Evolutionary conservation across 1,284 basidiomycete genomes (phyloP).

Genomic region (Trametes sp.): DNA sequence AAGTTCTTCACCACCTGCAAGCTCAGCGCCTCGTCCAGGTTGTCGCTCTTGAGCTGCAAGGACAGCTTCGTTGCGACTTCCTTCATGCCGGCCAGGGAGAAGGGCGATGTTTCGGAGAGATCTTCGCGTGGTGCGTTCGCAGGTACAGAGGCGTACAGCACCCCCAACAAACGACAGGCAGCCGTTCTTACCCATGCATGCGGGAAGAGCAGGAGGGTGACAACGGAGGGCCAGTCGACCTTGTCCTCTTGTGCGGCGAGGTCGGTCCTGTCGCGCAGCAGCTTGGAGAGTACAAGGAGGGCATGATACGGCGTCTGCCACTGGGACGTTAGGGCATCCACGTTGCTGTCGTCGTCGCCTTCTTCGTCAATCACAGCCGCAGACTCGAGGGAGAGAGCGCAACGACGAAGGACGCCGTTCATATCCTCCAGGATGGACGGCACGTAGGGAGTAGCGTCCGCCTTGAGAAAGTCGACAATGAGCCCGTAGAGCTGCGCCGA

Average conservation of each 20-base stretch:
- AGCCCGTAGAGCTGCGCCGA: conserved; percentile 86
- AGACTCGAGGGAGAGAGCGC: conserved; percentile 49
- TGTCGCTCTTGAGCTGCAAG: conserved; percentile 83
- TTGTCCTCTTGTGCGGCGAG: conserved; percentile 48
- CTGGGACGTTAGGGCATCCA: conserved; percentile 56
- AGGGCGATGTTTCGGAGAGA: conserved; percentile 48
- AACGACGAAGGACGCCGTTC: conserved; percentile 56
- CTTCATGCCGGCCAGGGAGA: conserved; percentile 65
- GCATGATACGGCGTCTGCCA: conserved; percentile 91
- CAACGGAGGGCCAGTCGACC: conserved; percentile 72
- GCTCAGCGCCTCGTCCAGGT: conserved; percentile 80
- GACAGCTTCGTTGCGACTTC: conserved; percentile 82
- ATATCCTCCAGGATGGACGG: conserved; percentile 68
- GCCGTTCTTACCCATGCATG: conserved; percentile 95
- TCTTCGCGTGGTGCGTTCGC: conserved; percentile 46
- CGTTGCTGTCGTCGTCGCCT: conserved; percentile 49
- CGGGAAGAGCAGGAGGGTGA: conserved; percentile 82
- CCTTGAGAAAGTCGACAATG: conserved; percentile 70
- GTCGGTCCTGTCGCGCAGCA: conserved; percentile 66
- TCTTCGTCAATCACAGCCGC: conserved; percentile 35
- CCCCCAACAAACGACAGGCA: conserved; percentile 80
- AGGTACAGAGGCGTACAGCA: conserved; percentile 66
- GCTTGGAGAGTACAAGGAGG: conserved; percentile 71
- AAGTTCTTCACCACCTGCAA: conserved; percentile 95
- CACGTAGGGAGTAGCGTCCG: conserved; percentile 57